Evolutionary conservation across 805 yeast species (phyloP), one percentile per base, ranked within the genome.

Genomic region (Maudiozyma barnettii): DNA sequence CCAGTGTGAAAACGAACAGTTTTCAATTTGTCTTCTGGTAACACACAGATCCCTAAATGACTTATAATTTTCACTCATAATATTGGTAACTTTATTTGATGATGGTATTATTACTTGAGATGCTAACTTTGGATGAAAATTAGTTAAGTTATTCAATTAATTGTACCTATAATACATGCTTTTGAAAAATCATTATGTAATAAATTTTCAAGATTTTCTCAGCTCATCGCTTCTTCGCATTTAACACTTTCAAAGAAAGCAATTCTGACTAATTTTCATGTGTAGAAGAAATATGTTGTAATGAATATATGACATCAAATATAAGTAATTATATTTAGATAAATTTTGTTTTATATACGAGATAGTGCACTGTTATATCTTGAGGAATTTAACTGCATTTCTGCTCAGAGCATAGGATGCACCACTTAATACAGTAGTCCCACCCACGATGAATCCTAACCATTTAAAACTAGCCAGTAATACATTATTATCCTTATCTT

Each of bases 391-490:
- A 2, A 87, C 81, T 0, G 95, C 91, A 45, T 76, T 73, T 50
- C 75, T 82, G 43, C 82, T 75, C 55, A 84, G 76, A 4, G 84
- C 71, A 65, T 90, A 90, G 9, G 89, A 81, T 33, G 81, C 64
- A 0, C 96, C 96, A 61, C 95, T 85, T 50, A 78, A 59, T 0
- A 84, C 59, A 1, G 97, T 90, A 0, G 96, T 87, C 2, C 74
- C 45, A 0, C 82, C 84, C 10, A 81, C 86, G 16, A 76, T 59
- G 57, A 74, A 75, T 13, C 82, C 82, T 55, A 72, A 60, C 46
- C 62, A 65, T n/a, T 23, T 40, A n/a, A 40, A 40, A 16, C 43
- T 29, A 4, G 31, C n/a, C 14, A 40, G 7, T 29, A 26, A 23
- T 16, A 16, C 18, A n/a, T 13, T 38, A 42, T 13, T 30, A 42